A percentile compares a stretch with the other conserved stretches of the same genome.
phyloP scores from a whole-genome alignment of 225 moss, liverwort and hornwort species.

The Bryum argenteum region DNA sequence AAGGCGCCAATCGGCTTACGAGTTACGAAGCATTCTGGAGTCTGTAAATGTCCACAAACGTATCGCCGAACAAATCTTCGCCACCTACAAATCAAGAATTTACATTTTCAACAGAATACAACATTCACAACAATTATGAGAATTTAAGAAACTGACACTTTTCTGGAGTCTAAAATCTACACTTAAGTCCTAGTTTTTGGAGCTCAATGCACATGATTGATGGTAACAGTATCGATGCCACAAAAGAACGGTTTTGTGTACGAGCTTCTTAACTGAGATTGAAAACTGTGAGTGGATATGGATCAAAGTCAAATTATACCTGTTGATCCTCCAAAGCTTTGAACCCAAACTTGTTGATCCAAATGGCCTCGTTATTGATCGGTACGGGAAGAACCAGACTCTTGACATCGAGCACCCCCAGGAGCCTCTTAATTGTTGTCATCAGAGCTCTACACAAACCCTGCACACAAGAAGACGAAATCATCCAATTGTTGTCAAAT shows the following conservation, averaged over 20 bases:
- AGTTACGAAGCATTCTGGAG: constrained; percentile 72
- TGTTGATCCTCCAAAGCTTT: constrained; percentile 60
- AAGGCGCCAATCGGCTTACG: constrained; percentile 61
- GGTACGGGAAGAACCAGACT: constrained; percentile 78
- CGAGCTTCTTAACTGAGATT: too few species aligned
- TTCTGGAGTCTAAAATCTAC: too few species aligned
- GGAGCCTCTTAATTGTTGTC: constrained; percentile 80
- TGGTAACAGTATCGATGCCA: too few species aligned
- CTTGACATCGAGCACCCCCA: constrained; percentile 79
- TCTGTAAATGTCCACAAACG: constrained; percentile 85
- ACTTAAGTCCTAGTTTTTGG: too few species aligned
- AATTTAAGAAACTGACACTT: too few species aligned
- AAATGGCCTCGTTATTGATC: constrained; percentile 71
- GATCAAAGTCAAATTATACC: constrained; percentile 43
- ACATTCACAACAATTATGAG: too few species aligned
- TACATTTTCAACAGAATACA: too few species aligned
- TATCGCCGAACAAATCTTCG: constrained; percentile 57
- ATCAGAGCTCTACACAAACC: constrained; percentile 84
- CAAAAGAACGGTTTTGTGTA: too few species aligned
- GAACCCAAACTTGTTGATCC: constrained; percentile 89
- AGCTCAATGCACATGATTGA: too few species aligned
- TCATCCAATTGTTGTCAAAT: too few species aligned
- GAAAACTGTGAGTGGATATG: background rate
- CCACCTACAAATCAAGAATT: constrained; percentile 55
- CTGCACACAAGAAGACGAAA: constrained; percentile 51